phyloP scores from a whole-genome alignment of 441 rosid genomes.

The Isatis lusitanica region DNA sequence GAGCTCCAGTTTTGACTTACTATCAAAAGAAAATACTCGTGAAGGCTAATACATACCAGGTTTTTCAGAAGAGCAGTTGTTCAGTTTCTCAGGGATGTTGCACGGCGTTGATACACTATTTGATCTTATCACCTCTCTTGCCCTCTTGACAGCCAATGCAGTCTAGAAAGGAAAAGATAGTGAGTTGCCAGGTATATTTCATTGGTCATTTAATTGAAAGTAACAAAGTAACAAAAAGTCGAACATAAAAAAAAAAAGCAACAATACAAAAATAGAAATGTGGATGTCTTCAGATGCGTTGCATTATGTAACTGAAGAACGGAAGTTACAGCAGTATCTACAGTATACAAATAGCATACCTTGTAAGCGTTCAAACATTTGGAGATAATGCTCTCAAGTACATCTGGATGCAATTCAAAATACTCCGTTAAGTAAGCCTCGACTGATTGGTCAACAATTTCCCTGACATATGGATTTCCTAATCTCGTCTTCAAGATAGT shows the following conservation, averaged over 20 bases:
- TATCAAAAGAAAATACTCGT: neutral
- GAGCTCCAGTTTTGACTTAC: neutral
- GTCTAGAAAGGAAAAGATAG: constrained; percentile 52
- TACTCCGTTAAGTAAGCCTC: constrained; percentile 90
- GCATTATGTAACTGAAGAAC: neutral
- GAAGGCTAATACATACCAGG: constrained; percentile 54
- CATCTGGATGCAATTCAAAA: constrained; percentile 95
- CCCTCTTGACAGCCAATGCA: constrained; percentile 83
- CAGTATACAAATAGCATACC: constrained; percentile 41
- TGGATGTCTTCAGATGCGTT: neutral
- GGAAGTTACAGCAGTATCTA: neutral
- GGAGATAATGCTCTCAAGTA: constrained; percentile 84
- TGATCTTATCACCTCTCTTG: constrained; percentile 74
- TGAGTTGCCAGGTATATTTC: neutral
- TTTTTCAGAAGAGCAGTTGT: constrained; percentile 76
- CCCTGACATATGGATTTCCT: constrained; percentile 96
- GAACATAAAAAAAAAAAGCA: too few species aligned
- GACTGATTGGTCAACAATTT: constrained; percentile 85
- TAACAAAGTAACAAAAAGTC: neutral
- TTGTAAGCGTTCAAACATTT: constrained; percentile 90
- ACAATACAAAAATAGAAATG: neutral
- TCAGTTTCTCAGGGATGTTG: constrained; percentile 81
- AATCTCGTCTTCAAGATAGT: constrained; percentile 68
- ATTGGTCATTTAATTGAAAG: neutral
- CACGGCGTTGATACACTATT: constrained; percentile 71